Conservation (phyloP, 495 filamentous ascomycete genomes). For the Hypomontagnella monticulosa region DNA sequence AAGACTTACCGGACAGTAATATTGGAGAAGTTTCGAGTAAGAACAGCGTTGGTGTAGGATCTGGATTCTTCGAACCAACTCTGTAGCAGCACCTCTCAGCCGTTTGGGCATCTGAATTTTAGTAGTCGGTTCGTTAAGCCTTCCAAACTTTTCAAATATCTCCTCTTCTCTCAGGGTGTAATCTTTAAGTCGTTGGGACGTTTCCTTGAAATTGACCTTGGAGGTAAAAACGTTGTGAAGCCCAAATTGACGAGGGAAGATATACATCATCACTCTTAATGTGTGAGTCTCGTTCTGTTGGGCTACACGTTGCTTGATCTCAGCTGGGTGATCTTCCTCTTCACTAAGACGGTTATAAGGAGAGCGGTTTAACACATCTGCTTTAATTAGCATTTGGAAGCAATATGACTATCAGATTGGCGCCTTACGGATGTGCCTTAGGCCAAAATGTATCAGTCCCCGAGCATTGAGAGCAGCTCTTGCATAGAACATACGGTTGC, state of each 20-base stretch:
- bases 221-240: conserved; percentile 92
- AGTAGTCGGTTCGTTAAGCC: conserved; percentile 28
- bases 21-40: conserved; percentile 76
- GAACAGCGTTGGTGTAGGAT: conserved; percentile 76
- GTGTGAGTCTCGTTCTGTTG: conserved; percentile 62
- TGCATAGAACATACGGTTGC: conserved; percentile 88
- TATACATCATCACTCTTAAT: conserved; percentile 84
- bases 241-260: conserved; percentile 91
- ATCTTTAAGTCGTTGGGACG: conserved; percentile 76
- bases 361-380: conserved; percentile 88
- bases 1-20: conserved; percentile 77
- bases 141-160: conserved; percentile 61
- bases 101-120: conserved; percentile 73
- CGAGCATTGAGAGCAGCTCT: conserved; percentile 72
- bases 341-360: conserved; percentile 46
- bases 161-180: conserved; percentile 86
- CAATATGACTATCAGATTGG: background rate
- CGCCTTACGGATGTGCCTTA: conserved; percentile 81
- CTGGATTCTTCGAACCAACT: conserved; percentile 74
- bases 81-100: conserved; percentile 67
- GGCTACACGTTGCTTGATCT: background rate
- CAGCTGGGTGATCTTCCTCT: conserved; percentile 1
- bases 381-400: conserved; percentile 8
- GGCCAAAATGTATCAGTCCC: conserved; percentile 74
- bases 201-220: conserved; percentile 68